These are phyloP conservation scores for Citrus glauca DNA, from an alignment of 345 rosid species.

Conservation along the genomic window DNA sequence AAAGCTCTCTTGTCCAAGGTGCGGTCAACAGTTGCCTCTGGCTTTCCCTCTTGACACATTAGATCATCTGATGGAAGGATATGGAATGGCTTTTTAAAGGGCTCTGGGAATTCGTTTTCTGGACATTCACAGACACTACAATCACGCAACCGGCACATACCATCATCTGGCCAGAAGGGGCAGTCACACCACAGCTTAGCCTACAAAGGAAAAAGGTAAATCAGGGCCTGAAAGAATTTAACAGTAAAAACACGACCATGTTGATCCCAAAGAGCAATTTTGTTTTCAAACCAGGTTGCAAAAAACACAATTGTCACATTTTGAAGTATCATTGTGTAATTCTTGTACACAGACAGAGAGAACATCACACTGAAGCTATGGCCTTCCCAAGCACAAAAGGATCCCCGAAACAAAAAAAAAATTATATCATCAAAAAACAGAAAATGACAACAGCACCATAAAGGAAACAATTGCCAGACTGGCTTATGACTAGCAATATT, in stretches of 20 bases:
- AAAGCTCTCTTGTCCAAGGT: slow-evolving; percentile 73
- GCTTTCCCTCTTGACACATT: slow-evolving; percentile 92
- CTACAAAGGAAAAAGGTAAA: slow-evolving; percentile 28
- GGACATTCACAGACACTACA: slow-evolving; percentile 98
- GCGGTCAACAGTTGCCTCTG: slow-evolving; percentile 84
- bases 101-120: slow-evolving; percentile 82
- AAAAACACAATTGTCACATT: neutral
- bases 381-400: too few species aligned
- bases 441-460: too few species aligned
- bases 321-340: neutral
- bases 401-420: too few species aligned
- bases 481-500: too few species aligned
- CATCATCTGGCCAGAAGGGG: slow-evolving; percentile 95
- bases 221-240: neutral
- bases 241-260: neutral
- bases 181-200: slow-evolving; percentile 97
- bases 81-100: slow-evolving; percentile 53
- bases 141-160: slow-evolving; percentile 90
- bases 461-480: too few species aligned
- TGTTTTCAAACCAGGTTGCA: neutral
- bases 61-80: slow-evolving; percentile 61
- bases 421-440: too few species aligned
- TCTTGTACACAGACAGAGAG: too few species aligned
- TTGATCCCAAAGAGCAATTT: neutral
- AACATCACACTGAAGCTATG: too few species aligned